Conservation (phyloP, 371 early-diverging fungal species). For the Lichtheimia ornata region DNA sequence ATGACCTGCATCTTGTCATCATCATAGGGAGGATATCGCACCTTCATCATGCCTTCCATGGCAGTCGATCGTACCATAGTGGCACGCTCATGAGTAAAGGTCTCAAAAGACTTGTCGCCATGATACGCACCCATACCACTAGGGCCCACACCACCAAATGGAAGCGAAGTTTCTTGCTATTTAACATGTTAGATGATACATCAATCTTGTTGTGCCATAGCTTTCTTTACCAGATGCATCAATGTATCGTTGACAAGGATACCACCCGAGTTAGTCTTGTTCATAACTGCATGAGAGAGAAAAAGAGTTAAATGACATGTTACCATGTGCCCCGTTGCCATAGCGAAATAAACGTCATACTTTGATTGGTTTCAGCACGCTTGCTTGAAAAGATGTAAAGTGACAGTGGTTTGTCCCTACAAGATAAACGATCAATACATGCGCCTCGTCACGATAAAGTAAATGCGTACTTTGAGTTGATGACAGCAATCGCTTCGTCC, state of each 20-base stretch:
- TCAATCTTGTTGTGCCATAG: not conserved
- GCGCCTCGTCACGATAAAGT: not conserved
- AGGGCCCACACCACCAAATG: conserved; percentile 87
- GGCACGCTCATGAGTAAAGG: conserved; percentile 68
- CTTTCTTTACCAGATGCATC: conserved; percentile 41
- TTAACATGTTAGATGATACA: not conserved
- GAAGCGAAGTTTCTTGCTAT: conserved; percentile 51
- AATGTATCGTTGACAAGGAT: conserved; percentile 73
- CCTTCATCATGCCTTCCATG: conserved; percentile 41
- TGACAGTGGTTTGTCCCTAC: conserved; percentile 68
- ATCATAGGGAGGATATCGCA: conserved; percentile 53
- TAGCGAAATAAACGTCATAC: too few relatives aligned
- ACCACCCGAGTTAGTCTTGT: conserved; percentile 66
- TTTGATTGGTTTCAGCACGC: conserved; percentile 28
- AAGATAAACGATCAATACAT: not conserved
- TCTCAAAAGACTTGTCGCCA: conserved; percentile 74
- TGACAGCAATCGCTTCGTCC: conserved; percentile 71
- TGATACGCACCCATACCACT: conserved; percentile 85
- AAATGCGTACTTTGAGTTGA: conserved; percentile 28
- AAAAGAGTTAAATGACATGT: not conserved
- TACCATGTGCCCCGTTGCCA: not conserved
- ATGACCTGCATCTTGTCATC: conserved; percentile 35
- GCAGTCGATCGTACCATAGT: conserved; percentile 54
- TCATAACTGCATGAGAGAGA: conserved; percentile 23
- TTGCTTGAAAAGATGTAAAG: conserved; percentile 62